Evolutionary conservation across 2,329 filamentous ascomycete species (phyloP), one percentile per base, ranked within the genome.

Genomic region (Botrytis aclada): DNA sequence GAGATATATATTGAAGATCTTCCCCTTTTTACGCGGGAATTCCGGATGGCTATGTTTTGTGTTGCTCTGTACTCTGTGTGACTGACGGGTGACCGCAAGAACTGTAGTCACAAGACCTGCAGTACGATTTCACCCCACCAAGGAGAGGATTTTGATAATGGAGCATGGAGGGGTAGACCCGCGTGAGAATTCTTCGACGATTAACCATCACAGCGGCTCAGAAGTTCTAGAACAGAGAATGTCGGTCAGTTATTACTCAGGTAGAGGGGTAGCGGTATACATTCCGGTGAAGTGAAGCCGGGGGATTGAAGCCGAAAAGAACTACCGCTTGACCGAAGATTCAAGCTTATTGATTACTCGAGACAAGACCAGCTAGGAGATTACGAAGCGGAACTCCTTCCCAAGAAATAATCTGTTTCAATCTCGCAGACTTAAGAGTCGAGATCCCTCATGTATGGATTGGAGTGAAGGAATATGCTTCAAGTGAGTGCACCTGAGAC

Each of bases 11-110:
- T 29, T 43, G 22, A 45, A 45, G n/a, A 45, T 64, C 61, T 64
- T 64, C 62, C 41, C 62, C 41, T 67, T 67, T 54, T 54, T 67
- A 54, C 45, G 45, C 64, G 64, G 64, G 45, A 54, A 18, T 20
- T 9, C 37, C 32, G 63, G 61, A 45, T 54, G n/a, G 14, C 5
- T 54, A 9, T 29, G 51, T 29, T 54, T 54, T 54, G 51, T 54
- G n/a, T 54, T 29, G 3, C n/a, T 54, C 51, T 51, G 47, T 51
- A 51, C 47, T 51, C 47, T 54, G 51, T 29, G 18, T 29, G 51
- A 54, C 51, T 29, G 51, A 54, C 45, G 22, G 14, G 47, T 14
- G 47, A 29, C n/a, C 25, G 29, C 51, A 16, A 54, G 51, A 29
- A 16, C 25, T 29, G n/a, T n/a, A n/a, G n/a, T n/a, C 25, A 54